Base-by-base conservation (phyloP, 192 early-diverging fungal species). In the Coemansia sp. region DNA sequence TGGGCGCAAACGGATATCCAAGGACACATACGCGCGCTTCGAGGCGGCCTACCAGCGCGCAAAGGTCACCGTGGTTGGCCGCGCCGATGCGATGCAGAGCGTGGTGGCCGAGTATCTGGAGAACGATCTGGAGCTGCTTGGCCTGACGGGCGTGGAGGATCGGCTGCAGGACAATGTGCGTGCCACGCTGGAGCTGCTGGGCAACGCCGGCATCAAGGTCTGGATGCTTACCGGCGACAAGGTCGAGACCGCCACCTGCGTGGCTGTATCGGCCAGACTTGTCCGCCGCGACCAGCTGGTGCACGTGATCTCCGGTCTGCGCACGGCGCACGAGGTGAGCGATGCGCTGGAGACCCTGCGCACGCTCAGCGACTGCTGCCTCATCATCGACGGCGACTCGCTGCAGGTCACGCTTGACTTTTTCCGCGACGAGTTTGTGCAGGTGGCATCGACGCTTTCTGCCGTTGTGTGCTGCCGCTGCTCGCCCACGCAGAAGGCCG, bases 201-300 rank as follows among this genome's bases (percentile, higher is more conserved):
- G 94, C 61, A 95, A 96, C 73, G 94, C 96, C 16, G 94, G 95
- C 10, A 63, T 97, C 46, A 91, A 89, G 66, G 92, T 98, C 22
- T 98, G 96, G 96, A 98, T 98, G 96, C 86, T 98, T 49, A 98
- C 96, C 0, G 94, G 96, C 55, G 96, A 98, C 81, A 98, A 98
- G 72, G 93, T 95, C 55, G 96, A 98, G 74, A 98, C 96, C 16
- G 96, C 96, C 26, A 95, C 93, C 0, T 95, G 94, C 72, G 93
- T 98, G 69, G 94, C 96, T 0, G 88, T 97, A 15, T 96, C 94
- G 5, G 94, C 94, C 11, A 94, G 93, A 62, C 85, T 98, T 16
- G 91, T 97, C 11, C 84, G 91, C 1, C 85, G 95, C 26, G 93
- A 93, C 69, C 94, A 95, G 83, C 84, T 80, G 7, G 93, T 98